A percentile compares a stretch with the other conserved stretches of the same genome.
Evolutionary conservation across 257 asterid genomes (phyloP).

Genomic region (Nicotiana tomentosiformis): DNA sequence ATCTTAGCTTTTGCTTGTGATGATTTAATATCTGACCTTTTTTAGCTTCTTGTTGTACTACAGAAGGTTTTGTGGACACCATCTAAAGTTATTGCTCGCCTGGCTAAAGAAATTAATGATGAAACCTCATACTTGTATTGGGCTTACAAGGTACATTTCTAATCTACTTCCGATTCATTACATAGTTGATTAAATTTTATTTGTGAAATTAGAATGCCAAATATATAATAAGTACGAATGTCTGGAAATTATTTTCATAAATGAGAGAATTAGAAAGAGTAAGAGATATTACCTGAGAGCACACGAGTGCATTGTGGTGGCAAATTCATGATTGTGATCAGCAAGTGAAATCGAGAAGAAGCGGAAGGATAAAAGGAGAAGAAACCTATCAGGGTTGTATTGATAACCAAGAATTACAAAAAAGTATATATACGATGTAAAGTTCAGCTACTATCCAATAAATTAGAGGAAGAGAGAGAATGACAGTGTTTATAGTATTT

Average conservation of each 20-base stretch:
- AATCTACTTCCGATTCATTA: not conserved
- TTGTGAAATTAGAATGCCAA: not conserved
- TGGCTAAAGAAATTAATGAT: slow-evolving; percentile 77
- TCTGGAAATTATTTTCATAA: not conserved
- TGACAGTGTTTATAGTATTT: not conserved
- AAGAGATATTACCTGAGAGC: not conserved
- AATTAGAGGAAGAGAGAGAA: not conserved
- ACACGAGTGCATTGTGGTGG: not conserved
- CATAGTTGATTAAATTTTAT: not conserved
- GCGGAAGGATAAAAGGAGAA: not conserved
- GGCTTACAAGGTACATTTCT: slow-evolving; percentile 71
- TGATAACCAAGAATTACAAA: not conserved
- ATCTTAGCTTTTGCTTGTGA: not conserved
- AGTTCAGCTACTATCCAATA: not conserved
- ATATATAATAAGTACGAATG: not conserved
- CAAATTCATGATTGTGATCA: not conserved
- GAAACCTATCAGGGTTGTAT: not conserved
- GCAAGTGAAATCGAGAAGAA: not conserved
- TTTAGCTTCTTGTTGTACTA: slow-evolving; percentile 11
- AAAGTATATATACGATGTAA: not conserved
- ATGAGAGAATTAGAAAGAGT: not conserved
- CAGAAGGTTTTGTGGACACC: slow-evolving; percentile 89
- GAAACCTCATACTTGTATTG: slow-evolving; percentile 83
- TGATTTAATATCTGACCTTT: not conserved
- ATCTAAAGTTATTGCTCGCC: slow-evolving; percentile 81